Evolutionary conservation across 768 basidiomycete species (phyloP).

Genomic region (Hydnomerulius pinastri): DNA sequence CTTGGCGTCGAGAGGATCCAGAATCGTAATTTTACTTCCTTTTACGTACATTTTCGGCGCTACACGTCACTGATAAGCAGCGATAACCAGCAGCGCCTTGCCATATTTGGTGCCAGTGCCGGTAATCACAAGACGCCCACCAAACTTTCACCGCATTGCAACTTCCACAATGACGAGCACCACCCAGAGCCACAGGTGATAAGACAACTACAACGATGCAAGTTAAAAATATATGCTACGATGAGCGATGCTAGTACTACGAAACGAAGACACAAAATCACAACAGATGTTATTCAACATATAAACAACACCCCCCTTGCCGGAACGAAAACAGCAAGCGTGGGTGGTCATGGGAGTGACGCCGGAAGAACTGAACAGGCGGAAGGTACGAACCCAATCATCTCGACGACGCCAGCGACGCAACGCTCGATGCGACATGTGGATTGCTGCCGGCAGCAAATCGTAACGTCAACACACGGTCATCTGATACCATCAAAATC

Average conservation of each 20-base stretch:
- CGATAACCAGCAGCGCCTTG: too few relatives aligned
- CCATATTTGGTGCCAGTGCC: too few relatives aligned
- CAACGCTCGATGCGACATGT: conserved; percentile 10
- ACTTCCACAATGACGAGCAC: too few relatives aligned
- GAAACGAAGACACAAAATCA: conserved; percentile 19
- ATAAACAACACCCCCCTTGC: neutral
- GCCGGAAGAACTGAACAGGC: neutral
- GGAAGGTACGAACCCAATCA: neutral
- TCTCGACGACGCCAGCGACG: conserved; percentile 17
- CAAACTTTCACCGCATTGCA: too few relatives aligned
- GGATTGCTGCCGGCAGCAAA: conserved; percentile 37
- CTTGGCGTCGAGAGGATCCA: neutral
- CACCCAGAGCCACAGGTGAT: too few relatives aligned
- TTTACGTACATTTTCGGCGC: neutral
- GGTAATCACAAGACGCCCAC: too few relatives aligned
- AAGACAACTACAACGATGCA: too few relatives aligned
- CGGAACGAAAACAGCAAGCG: neutral
- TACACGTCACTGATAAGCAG: neutral
- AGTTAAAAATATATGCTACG: conserved; percentile 34
- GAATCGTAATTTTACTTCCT: too few relatives aligned
- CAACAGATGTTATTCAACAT: conserved; percentile 11
- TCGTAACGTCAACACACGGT: conserved; percentile 74
- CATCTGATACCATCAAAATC: conserved; percentile 89
- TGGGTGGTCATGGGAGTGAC: neutral
- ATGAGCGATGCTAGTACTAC: conserved; percentile 12